Evolutionary conservation across 2,329 filamentous ascomycete genomes (phyloP), one percentile per base, ranked within the genome.

Genomic region (Hypomyces perniciosus): DNA sequence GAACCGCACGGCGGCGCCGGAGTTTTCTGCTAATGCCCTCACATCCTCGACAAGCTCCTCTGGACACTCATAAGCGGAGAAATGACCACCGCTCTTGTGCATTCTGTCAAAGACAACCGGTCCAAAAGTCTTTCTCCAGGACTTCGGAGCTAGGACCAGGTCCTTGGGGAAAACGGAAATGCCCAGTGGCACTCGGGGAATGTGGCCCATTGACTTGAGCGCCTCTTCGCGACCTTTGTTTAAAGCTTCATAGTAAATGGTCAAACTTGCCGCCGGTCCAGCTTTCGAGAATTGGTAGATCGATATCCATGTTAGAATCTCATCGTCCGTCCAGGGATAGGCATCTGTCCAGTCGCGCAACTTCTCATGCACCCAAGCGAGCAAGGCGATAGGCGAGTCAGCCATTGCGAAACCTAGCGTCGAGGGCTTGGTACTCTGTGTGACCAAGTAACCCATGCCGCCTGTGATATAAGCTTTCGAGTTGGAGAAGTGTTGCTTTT

Each of bases 281-380:
- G 85, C 83, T 0, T 70, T 76, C 7, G 80, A 84, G 44, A 90
- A 90, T 62, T 78, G 81, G 64, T 91, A 91, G 37, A 91, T 77
- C 45, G 75, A 80, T 1, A 90, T 68, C 88, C 86, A 92, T 0
- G 83, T 88, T 28, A 88, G 68, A 7, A 91, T 76, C 68, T 91
- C 86, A 49, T 90, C 85, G 54, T 89, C 83, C 0, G 80, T 85
- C 86, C 86, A 91, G 0, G 78, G 70, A 61, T 90, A 90, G 1
- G 59, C 60, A 59, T 91, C 86, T 0, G 83, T 83, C 88, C 87
- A 92, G 58, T 87, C 83, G 57, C 85, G 80, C 35, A 92, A 69
- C 63, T 92, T 92, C 68, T 92, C 88, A 57, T 87, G 87, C 33
- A 92, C 83, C 88, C 88, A 93, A 0, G 85, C 80, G 1, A 92